Conservation (phyloP, 192 early-diverging fungal genomes). For the Diversispora epigaea region DNA sequence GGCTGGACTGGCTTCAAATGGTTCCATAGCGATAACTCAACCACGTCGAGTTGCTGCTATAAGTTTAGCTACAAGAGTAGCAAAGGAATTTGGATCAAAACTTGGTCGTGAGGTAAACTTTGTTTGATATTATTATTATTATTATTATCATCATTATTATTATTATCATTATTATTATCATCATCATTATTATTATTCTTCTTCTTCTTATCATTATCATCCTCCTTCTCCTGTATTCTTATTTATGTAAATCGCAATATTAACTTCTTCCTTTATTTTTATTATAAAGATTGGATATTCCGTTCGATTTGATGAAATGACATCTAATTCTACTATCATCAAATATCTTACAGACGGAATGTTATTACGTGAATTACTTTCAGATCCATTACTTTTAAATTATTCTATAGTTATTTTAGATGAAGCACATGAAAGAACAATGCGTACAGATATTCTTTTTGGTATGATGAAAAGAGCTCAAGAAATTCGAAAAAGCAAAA, state of each 20-base stretch:
- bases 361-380: constrained; percentile 86
- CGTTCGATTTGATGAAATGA: constrained; percentile 94
- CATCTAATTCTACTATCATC: constrained; percentile 73
- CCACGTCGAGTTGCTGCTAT: constrained; percentile 83
- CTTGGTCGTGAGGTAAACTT: constrained; percentile 51
- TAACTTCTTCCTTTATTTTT: background rate
- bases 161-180: too few relatives aligned
- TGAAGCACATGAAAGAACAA: constrained; percentile 97
- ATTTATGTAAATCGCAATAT: background rate
- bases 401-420: constrained; percentile 92
- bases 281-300: constrained; percentile 83
- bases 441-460: constrained; percentile 92
- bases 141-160: too few relatives aligned
- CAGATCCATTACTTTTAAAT: constrained; percentile 69
- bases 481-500: constrained; percentile 54
- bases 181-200: too few relatives aligned
- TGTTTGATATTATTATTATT: background rate
- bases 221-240: too few relatives aligned
- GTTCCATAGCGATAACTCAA: constrained; percentile 80
- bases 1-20: constrained; percentile 55
- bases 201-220: too few relatives aligned
- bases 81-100: constrained; percentile 73
- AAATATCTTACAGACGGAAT: constrained; percentile 98
- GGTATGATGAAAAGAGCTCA: constrained; percentile 93
- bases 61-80: constrained; percentile 75